Percentiles rank a stretch among this genome's conserved stretches.
phyloP scores from a whole-genome alignment of 1,284 basidiomycete genomes.

The Ganoderma lucidum region DNA sequence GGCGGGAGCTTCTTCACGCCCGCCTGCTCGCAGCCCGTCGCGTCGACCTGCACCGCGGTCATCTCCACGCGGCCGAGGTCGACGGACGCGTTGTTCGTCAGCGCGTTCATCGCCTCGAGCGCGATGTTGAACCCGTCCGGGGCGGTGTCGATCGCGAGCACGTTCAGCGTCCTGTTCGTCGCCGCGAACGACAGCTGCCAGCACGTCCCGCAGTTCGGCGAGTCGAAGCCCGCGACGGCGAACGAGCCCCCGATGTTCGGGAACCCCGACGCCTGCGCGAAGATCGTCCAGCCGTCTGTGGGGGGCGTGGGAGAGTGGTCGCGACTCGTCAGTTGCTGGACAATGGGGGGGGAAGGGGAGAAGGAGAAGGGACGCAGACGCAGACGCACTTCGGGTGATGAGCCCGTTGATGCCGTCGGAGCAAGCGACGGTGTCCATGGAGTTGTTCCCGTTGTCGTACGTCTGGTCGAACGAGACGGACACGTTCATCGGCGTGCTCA shows the following conservation, averaged over 20 bases:
- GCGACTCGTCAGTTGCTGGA: background rate
- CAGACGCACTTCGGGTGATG: constrained; percentile 36
- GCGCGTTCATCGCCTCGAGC: constrained; percentile 33
- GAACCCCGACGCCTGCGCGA: constrained; percentile 56
- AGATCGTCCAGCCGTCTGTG: constrained; percentile 49
- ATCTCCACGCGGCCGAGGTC: constrained; percentile 31
- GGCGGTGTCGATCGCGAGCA: constrained; percentile 53
- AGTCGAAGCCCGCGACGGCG: constrained; percentile 52
- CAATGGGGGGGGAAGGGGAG: background rate
- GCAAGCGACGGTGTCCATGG: constrained; percentile 52
- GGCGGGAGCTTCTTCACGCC: constrained; percentile 12
- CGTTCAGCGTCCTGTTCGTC: constrained; percentile 39
- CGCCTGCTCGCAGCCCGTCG: constrained; percentile 18
- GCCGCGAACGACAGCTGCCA: constrained; percentile 39
- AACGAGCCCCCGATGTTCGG: constrained; percentile 57
- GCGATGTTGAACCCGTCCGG: constrained; percentile 45
- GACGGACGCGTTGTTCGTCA: constrained; percentile 26
- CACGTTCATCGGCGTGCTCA: constrained; percentile 38
- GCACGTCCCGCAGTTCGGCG: constrained; percentile 47
- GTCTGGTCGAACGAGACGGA: constrained; percentile 48
- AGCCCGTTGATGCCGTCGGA: constrained; percentile 56
- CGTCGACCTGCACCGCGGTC: constrained; percentile 29
- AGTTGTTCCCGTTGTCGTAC: constrained; percentile 48
- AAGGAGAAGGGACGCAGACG: background rate
- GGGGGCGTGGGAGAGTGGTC: background rate